Conservation (phyloP, 2,329 filamentous ascomycete species). For the Calonectria multiphialidica region DNA sequence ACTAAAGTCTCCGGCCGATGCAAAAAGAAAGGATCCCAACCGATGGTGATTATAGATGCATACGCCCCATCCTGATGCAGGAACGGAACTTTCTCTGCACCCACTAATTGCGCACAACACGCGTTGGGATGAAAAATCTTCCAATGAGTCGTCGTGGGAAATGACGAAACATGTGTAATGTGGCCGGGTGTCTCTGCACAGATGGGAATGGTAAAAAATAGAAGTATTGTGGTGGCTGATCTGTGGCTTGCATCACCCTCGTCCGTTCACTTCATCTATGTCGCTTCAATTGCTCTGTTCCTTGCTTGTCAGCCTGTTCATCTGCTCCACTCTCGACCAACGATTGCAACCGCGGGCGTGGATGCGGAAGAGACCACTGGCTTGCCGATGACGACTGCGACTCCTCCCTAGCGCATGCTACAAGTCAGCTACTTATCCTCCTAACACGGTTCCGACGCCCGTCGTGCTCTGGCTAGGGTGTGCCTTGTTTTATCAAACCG, state of each 20-base stretch:
- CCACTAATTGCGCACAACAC: background rate
- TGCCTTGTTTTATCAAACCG: constrained; percentile 9
- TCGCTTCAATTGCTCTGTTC: background rate
- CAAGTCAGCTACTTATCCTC: background rate
- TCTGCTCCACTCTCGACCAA: background rate
- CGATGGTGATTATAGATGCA: background rate
- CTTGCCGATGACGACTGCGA: constrained; percentile 19
- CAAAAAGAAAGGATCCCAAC: background rate
- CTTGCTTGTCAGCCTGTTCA: background rate
- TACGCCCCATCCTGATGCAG: background rate
- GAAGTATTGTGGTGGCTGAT: background rate
- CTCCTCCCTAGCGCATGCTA: background rate
- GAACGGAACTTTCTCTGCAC: background rate
- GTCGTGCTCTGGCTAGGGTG: constrained; percentile 5
- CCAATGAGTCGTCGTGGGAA: background rate
- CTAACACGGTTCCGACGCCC: background rate
- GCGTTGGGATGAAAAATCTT: background rate
- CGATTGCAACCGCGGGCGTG: background rate
- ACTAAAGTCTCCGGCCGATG: background rate
- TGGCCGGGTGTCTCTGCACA: background rate
- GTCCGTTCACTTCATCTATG: background rate
- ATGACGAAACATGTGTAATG: background rate
- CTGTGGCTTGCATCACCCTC: background rate
- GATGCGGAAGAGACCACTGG: background rate
- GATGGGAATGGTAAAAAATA: background rate